phyloP scores from a whole-genome alignment of 148 eudicot species.

The Euryodendron excelsum region DNA sequence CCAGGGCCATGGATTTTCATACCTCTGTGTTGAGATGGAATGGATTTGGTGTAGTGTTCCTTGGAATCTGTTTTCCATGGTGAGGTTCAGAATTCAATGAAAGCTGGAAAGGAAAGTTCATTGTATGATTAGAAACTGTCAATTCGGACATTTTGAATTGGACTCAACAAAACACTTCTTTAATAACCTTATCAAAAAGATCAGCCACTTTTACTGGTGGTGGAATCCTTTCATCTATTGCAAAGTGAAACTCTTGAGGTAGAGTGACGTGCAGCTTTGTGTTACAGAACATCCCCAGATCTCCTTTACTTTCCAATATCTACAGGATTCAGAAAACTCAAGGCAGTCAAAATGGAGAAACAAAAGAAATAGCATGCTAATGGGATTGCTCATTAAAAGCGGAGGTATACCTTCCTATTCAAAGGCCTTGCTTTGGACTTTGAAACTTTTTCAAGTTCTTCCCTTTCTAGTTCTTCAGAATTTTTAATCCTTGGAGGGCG shows the following conservation, averaged over 20 bases:
- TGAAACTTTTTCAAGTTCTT: constrained; percentile 79
- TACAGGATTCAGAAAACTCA: constrained; percentile 21
- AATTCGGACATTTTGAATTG: background rate
- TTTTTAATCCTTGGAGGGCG: constrained; percentile 72
- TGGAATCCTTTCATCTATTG: constrained; percentile 78
- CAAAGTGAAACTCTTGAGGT: constrained; percentile 90
- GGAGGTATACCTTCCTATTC: constrained; percentile 66
- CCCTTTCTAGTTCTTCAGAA: constrained; percentile 74
- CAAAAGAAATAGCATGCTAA: background rate
- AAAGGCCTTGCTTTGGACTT: constrained; percentile 92
- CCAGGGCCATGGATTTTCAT: constrained; percentile 5
- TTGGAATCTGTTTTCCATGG: constrained; percentile 55
- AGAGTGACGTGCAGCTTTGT: constrained; percentile 69
- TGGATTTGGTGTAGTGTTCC: constrained; percentile 74
- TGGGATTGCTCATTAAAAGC: background rate
- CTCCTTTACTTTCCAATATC: constrained; percentile 98
- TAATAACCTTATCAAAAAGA: constrained; percentile 78
- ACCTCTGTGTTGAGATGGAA: constrained; percentile 91
- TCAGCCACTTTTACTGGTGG: constrained; percentile 57
- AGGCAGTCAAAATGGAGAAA: background rate
- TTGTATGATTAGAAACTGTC: background rate
- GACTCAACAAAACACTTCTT: background rate
- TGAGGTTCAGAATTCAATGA: constrained; percentile 65
- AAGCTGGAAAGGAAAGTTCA: constrained; percentile 46
- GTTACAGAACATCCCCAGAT: constrained; percentile 68